These are phyloP conservation scores for Nakazawaea populi DNA, from an alignment of 805 yeast species.

Conservation along the genomic window DNA sequence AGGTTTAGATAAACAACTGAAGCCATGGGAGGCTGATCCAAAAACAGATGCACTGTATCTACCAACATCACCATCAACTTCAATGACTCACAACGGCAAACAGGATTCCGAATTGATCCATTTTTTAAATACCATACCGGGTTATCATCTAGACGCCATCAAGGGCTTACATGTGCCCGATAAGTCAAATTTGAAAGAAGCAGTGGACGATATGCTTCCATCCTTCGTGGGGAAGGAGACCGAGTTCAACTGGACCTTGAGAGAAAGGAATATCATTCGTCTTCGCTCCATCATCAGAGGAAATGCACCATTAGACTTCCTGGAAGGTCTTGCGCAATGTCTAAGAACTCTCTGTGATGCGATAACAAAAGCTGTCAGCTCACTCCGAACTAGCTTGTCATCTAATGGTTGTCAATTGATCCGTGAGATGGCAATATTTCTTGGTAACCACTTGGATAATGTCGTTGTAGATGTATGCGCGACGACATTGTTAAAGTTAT, in stretches of 20 bases:
- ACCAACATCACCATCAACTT: neutral
- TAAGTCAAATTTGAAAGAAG: slow-evolving; percentile 22
- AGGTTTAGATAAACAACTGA: slow-evolving; percentile 1
- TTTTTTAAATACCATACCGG: slow-evolving; percentile 19
- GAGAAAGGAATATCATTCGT: slow-evolving; percentile 58
- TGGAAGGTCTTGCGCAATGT: slow-evolving; percentile 24
- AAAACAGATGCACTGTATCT: slow-evolving; percentile 8
- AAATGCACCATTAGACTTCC: slow-evolving; percentile 33
- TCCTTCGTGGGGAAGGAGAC: slow-evolving; percentile 72
- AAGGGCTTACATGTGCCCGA: slow-evolving; percentile 24
- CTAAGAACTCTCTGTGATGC: slow-evolving; percentile 46
- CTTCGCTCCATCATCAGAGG: slow-evolving; percentile 61
- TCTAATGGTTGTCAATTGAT: slow-evolving; percentile 69
- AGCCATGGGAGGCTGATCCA: neutral
- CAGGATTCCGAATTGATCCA: neutral
- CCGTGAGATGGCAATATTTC: slow-evolving; percentile 52
- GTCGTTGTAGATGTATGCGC: slow-evolving; percentile 42
- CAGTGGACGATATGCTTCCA: slow-evolving; percentile 22
- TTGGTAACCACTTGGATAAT: slow-evolving; percentile 36
- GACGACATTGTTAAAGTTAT: slow-evolving; percentile 43
- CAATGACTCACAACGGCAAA: neutral
- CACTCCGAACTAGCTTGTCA: slow-evolving; percentile 81
- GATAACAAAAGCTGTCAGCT: slow-evolving; percentile 56
- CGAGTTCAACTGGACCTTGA: slow-evolving; percentile 75
- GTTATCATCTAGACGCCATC: slow-evolving; percentile 34